Conservation (phyloP, 2,329 filamentous ascomycete genomes). For the Lachnellula occidentalis region DNA sequence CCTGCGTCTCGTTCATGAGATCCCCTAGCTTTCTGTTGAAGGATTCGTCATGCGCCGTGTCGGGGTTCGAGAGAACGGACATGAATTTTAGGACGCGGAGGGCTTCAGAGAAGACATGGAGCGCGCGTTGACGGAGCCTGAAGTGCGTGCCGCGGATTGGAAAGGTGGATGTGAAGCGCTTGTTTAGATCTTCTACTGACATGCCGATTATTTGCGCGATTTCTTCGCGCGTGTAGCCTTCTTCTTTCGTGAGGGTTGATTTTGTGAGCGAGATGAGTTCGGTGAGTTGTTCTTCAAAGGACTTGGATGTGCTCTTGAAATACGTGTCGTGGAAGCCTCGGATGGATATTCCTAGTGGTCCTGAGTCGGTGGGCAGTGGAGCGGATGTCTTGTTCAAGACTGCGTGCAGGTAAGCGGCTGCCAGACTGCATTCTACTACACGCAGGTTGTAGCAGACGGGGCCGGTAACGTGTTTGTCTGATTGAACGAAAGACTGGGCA, state of each 20-base stretch:
- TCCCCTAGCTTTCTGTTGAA: slow-evolving; percentile 69
- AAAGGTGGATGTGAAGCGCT: slow-evolving; percentile 79
- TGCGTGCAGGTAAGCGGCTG: slow-evolving; percentile 63
- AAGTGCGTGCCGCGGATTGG: slow-evolving; percentile 84
- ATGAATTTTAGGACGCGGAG: slow-evolving; percentile 81
- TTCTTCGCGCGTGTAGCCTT: slow-evolving; percentile 85
- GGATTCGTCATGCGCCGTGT: slow-evolving; percentile 40
- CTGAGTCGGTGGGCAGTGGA: slow-evolving; percentile 67
- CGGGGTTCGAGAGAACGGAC: slow-evolving; percentile 58
- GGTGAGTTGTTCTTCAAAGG: slow-evolving; percentile 60
- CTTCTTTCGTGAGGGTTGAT: slow-evolving; percentile 66
- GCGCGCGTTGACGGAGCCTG: slow-evolving; percentile 78
- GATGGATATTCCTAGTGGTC: slow-evolving; percentile 76
- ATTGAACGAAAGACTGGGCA: slow-evolving; percentile 87
- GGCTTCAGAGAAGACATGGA: slow-evolving; percentile 89
- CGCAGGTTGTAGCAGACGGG: slow-evolving; percentile 95
- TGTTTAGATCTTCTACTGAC: slow-evolving; percentile 64
- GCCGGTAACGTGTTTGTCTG: slow-evolving; percentile 91
- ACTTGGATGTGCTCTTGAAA: slow-evolving; percentile 44
- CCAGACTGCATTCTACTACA: slow-evolving; percentile 90
- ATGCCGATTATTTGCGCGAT: slow-evolving; percentile 68
- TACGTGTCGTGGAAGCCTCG: slow-evolving; percentile 83
- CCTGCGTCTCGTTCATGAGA: slow-evolving; percentile 85
- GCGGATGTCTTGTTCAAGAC: slow-evolving; percentile 51
- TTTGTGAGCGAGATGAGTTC: slow-evolving; percentile 65